Percentiles rank a stretch among this genome's conserved stretches.
Evolutionary conservation across 345 rosid species (phyloP).

Genomic region (Jatropha curcas): DNA sequence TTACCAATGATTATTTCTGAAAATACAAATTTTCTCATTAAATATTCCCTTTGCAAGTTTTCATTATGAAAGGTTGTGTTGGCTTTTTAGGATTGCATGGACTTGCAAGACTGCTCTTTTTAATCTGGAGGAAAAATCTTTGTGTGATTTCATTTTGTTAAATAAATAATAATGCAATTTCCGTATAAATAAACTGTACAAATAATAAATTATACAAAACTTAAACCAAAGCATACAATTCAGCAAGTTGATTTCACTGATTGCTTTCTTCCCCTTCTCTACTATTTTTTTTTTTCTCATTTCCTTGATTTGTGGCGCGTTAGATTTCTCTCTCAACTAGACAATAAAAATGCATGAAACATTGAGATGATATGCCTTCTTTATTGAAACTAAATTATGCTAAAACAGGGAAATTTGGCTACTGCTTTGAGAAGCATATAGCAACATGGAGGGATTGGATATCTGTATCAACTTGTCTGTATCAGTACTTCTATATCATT

Average conservation of each 20-base stretch:
- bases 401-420: constrained; percentile 55
- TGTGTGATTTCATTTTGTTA: neutral
- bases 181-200: too few relatives aligned
- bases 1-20: neutral
- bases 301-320: neutral
- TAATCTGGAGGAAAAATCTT: neutral
- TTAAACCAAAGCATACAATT: too few relatives aligned
- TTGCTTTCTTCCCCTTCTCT: neutral
- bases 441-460: constrained; percentile 78
- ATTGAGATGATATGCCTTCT: neutral
- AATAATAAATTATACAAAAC: too few relatives aligned
- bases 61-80: neutral
- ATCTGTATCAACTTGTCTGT: constrained; percentile 84
- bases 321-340: neutral
- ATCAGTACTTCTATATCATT: constrained; percentile 42
- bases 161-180: neutral
- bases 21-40: neutral
- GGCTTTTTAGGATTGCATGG: neutral
- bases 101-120: neutral
- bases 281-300: neutral
- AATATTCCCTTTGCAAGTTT: neutral
- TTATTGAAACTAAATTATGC: neutral
- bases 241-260: too few relatives aligned
- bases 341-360: neutral
- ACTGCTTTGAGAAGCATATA: constrained; percentile 79